These are phyloP conservation scores for Tulasnella calospora DNA, from an alignment of 768 basidiomycete species.

Conservation along the genomic window DNA sequence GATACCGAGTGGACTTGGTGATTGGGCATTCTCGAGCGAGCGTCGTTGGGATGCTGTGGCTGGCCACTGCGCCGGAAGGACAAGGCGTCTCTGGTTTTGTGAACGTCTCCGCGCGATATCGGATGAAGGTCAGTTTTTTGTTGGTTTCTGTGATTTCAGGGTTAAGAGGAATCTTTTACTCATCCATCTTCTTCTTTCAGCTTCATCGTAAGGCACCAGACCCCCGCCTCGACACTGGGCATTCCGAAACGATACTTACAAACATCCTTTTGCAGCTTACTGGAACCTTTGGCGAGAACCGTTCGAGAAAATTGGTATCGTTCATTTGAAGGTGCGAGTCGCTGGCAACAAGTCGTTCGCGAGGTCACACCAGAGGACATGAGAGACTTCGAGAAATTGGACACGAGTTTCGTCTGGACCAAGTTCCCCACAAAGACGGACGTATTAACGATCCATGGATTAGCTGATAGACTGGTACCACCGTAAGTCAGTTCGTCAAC, in stretches of 20 bases:
- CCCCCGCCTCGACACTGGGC: too few species aligned
- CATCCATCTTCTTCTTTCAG: background rate
- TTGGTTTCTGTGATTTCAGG: background rate
- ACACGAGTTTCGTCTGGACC: constrained; percentile 63
- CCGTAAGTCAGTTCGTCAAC: constrained; percentile 46
- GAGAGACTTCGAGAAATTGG: constrained; percentile 56
- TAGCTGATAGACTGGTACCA: constrained; percentile 61
- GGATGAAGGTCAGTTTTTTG: constrained; percentile 57
- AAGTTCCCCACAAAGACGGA: constrained; percentile 57
- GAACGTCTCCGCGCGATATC: constrained; percentile 71
- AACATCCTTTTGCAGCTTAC: background rate
- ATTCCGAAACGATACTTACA: too few species aligned
- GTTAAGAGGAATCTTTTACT: background rate
- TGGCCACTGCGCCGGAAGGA: constrained; percentile 54
- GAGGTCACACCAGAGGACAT: constrained; percentile 57
- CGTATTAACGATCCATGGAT: constrained; percentile 73
- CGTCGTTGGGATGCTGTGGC: constrained; percentile 60
- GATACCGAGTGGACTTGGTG: constrained; percentile 64
- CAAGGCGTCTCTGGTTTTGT: constrained; percentile 52
- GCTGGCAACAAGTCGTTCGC: constrained; percentile 54
- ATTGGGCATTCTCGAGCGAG: constrained; percentile 78
- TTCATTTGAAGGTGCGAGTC: constrained; percentile 60
- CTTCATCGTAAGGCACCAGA: background rate
- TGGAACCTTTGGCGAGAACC: background rate
- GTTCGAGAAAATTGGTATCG: constrained; percentile 43